Evolutionary conservation across 179 eudicot genomes (phyloP), one percentile per base, ranked within the genome.

Genomic region (Heliamphora ciliata): DNA sequence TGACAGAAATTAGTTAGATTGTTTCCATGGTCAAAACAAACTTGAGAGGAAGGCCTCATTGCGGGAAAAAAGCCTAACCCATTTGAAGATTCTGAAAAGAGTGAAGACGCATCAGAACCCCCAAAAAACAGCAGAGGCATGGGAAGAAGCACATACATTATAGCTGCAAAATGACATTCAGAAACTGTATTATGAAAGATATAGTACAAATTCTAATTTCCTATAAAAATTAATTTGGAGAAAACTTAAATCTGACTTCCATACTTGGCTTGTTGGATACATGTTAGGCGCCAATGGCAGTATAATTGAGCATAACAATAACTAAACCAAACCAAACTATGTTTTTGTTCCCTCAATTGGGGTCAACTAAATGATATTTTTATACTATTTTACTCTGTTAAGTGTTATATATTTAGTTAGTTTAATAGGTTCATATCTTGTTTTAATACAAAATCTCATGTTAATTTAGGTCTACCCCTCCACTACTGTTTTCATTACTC

Each of bases 41-140:
- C 52, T 14, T 48, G 31, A 3, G 51, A 18, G 50, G 63, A 40
- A 52, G 68, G 54, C 17, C 61, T 18, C 10, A 67, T 54, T 24
- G 59, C 1, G 48, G 66, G 56, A 63, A 67, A 71, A 40, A 17
- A 6, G 61, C 56, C 83, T 72, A 15, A 95, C 98, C 97, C 81
- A 81, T 84, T 86, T 72, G 83, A 85, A 74, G 98, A 87, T 80
- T 93, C 97, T 4, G 93, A 83, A 56, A 85, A 84, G 24, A 92
- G 86, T 17, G 92, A 84, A 69, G 97, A 89, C 56, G 90, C 73
- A 86, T 95, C 93, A 11, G 98, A 91, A 72, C 93, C 97, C 60
- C 86, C 94, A 86, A 95, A 93, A 86, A 95, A 94, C 84, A 95
- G 68, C 90, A 95, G 84, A 82, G 98, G 98, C 94, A 95, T 91